phyloP scores from a whole-genome alignment of 805 yeast genomes.

The Saccharomycopsis sp. region DNA sequence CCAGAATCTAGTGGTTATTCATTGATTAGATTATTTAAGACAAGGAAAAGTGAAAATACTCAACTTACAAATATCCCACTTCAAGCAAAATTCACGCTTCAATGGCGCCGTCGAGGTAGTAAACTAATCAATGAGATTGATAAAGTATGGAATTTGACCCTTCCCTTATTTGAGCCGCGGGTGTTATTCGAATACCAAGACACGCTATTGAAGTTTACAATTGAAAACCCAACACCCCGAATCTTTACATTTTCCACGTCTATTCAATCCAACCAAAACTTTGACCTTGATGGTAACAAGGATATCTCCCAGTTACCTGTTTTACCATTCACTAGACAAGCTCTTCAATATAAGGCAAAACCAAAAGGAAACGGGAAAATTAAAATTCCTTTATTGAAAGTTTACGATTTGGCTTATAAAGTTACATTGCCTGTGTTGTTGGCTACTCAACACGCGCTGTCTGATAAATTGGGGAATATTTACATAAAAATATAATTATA shows the following conservation, averaged over 20 bases:
- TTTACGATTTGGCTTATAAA: conserved; percentile 62
- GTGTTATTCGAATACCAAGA: conserved; percentile 35
- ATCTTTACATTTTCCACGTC: conserved; percentile 55
- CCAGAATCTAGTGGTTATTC: background rate
- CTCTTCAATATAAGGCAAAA: conserved; percentile 30
- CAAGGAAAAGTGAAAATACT: conserved; percentile 34
- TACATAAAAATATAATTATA: conserved; percentile 9
- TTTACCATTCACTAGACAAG: conserved; percentile 53
- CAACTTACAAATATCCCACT: conserved; percentile 35
- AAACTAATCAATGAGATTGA: conserved; percentile 27
- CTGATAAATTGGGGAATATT: conserved; percentile 26
- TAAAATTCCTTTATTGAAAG: conserved; percentile 54
- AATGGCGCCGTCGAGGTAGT: conserved; percentile 31
- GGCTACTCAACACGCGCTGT: conserved; percentile 29
- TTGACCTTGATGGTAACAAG: conserved; percentile 34
- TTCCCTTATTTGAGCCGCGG: conserved; percentile 68
- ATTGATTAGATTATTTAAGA: conserved; percentile 28
- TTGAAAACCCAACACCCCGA: conserved; percentile 73
- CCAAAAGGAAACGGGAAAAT: conserved; percentile 18
- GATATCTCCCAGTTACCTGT: conserved; percentile 33
- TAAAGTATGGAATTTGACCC: conserved; percentile 41
- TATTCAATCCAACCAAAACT: conserved; percentile 31
- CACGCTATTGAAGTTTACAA: conserved; percentile 36
- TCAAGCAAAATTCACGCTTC: conserved; percentile 25
- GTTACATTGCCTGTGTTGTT: conserved; percentile 50